Conservation (phyloP, 169 alveolate species). For the Plasmodium inui region DNA sequence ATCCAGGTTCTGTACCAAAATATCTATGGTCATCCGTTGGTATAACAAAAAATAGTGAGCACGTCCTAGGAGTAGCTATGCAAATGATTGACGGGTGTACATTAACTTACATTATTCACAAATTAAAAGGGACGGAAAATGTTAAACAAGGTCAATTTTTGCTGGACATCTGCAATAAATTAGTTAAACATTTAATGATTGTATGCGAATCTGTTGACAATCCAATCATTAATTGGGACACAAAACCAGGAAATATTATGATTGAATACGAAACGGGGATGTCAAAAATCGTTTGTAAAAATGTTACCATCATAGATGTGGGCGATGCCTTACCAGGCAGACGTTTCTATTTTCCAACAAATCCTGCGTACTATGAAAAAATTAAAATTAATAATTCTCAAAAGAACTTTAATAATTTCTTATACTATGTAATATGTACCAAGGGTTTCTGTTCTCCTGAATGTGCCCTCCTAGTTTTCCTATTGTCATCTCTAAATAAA, state of each 20-base stretch:
- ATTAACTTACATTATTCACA: constrained; percentile 78
- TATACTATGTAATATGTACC: constrained; percentile 80
- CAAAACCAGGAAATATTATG: constrained; percentile 83
- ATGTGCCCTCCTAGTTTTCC: constrained; percentile 81
- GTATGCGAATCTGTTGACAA: constrained; percentile 67
- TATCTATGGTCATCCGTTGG: constrained; percentile 81
- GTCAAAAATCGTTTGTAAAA: constrained; percentile 75
- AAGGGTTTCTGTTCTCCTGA: constrained; percentile 85
- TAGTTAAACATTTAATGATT: constrained; percentile 75
- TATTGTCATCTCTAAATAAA: constrained; percentile 78
- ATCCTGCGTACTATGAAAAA: constrained; percentile 76
- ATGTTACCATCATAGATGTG: constrained; percentile 81
- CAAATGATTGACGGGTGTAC: constrained; percentile 83
- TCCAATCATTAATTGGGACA: constrained; percentile 84
- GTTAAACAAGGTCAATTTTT: constrained; percentile 64
- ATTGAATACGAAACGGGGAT: constrained; percentile 71
- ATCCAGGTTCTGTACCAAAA: constrained; percentile 74
- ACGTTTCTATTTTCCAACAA: constrained; percentile 77
- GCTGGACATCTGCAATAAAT: constrained; percentile 78
- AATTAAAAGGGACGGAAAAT: constrained; percentile 70
- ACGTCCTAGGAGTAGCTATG: constrained; percentile 82
- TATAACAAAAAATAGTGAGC: constrained; percentile 32
- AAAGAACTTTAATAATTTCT: constrained; percentile 44
- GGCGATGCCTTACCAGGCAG: constrained; percentile 85
- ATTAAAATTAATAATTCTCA: constrained; percentile 48